Conservation (phyloP, 2,329 filamentous ascomycete genomes). For the Alternaria triticimaculans region DNA sequence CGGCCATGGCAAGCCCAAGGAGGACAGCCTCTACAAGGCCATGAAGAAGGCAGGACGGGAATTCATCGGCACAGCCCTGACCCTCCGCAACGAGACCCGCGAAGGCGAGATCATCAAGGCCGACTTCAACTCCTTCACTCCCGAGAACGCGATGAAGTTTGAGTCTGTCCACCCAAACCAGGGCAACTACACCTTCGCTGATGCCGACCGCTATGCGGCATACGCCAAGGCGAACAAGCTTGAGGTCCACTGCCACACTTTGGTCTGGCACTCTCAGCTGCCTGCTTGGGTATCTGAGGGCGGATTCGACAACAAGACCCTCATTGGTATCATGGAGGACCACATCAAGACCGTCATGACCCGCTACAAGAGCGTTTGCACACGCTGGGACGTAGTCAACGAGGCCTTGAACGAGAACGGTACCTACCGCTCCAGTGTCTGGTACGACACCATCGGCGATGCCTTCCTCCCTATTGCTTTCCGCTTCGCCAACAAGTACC, state of each 20-base stretch:
- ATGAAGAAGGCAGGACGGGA: constrained; percentile 28
- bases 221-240: constrained; percentile 47
- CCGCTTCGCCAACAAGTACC: constrained; percentile 48
- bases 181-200: constrained; percentile 48
- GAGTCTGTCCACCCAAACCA: constrained; percentile 47
- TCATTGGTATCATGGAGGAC: constrained; percentile 51
- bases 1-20: constrained; percentile 9
- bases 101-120: constrained; percentile 34
- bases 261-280: constrained; percentile 53
- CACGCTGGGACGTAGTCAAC: constrained; percentile 51
- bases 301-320: constrained; percentile 49
- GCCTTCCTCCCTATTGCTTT: constrained; percentile 57
- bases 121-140: constrained; percentile 41
- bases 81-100: constrained; percentile 31
- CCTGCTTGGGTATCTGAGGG: constrained; percentile 49
- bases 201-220: constrained; percentile 44
- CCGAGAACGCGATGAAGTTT: constrained; percentile 42
- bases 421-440: constrained; percentile 52
- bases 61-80: constrained; percentile 37
- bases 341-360: constrained; percentile 51
- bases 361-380: constrained; percentile 50
- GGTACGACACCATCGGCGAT: constrained; percentile 53
- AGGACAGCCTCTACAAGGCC: constrained; percentile 34
- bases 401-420: constrained; percentile 50
- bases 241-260: constrained; percentile 49